Evolutionary conservation across 1,284 basidiomycete species (phyloP), one percentile per base, ranked within the genome.

Genomic region (Heterobasidion occidentale): DNA sequence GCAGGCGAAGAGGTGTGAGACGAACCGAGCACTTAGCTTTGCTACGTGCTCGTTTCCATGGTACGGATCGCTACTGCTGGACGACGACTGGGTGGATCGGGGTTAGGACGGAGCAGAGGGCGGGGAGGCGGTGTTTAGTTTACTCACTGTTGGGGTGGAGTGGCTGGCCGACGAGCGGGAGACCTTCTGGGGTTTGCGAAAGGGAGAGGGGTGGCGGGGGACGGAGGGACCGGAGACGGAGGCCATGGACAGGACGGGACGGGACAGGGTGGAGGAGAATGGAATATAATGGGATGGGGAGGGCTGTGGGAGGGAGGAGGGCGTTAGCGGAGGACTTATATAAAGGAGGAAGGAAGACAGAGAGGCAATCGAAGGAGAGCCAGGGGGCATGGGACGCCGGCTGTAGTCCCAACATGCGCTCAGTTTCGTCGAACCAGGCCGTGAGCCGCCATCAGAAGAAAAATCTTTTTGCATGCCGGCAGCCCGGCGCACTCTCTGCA

Each of bases 31-130:
- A 55, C 57, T 56, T 9, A 58, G 50, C 36, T 48, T 55, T 19
- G 53, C 52, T 2, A 82, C 76, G 48, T 76, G 74, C 71, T 91
- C 88, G 66, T 93, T 88, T 33, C 92, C 90, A 70, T 93, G 91
- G 69, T 80, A 94, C 0, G 84, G 84, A 68, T 93, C 90, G 9
- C 45, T 60, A 35, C 59, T 53, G 46, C 52, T 60, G 9, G 61
- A 56, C 9, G 52, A 38, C 38, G 60, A 35, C 51, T 15, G 27
- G 47, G 19, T 36, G 17, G 57, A 46, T 51, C 54, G 51, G 35
- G 46, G 44, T 36, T 51, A 59, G 55, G 59, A 61, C 54, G 36
- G 15, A 50, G 46, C 49, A 46, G 51, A 20, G n/a, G 11, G 27
- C n/a, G 33, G n/a, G 19, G 54, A 15, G 35, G 53, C 19, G 19